These are phyloP conservation scores for Sordariomycetes sp. DNA, from an alignment of 2,329 filamentous ascomycete genomes.

Conservation along the genomic window DNA sequence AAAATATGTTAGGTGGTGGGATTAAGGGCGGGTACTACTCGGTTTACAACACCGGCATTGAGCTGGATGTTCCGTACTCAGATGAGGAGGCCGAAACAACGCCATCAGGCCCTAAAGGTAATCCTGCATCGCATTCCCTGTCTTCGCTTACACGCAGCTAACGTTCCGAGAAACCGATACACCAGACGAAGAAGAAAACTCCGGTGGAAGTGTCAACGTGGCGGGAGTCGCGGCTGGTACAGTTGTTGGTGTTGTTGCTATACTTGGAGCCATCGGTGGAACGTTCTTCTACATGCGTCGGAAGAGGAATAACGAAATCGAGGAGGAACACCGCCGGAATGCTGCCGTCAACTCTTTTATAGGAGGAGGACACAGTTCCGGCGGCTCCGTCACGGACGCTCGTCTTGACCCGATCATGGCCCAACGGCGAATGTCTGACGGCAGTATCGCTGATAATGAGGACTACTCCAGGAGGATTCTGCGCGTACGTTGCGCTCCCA, in stretches of 20 bases:
- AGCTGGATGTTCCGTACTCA: slow-evolving; percentile 25
- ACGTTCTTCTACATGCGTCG: slow-evolving; percentile 66
- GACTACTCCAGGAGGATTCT: slow-evolving; percentile 95
- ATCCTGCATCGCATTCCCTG: neutral
- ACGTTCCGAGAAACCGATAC: neutral
- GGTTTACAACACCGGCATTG: slow-evolving; percentile 39
- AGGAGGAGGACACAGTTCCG: slow-evolving; percentile 50
- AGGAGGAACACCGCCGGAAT: slow-evolving; percentile 77
- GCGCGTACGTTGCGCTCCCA: slow-evolving; percentile 52
- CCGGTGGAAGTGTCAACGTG: slow-evolving; percentile 38
- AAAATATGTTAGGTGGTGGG: slow-evolving; percentile 19
- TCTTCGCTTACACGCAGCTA: neutral
- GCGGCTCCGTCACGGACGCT: slow-evolving; percentile 67
- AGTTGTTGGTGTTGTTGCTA: slow-evolving; percentile 68
- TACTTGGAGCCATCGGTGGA: slow-evolving; percentile 56
- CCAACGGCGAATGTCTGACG: slow-evolving; percentile 77
- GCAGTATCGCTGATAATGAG: slow-evolving; percentile 93
- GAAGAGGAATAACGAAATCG: slow-evolving; percentile 64
- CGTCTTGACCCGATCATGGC: slow-evolving; percentile 81
- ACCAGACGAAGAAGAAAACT: slow-evolving; percentile 28
- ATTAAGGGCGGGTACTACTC: slow-evolving; percentile 22
- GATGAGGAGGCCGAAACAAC: slow-evolving; percentile 14
- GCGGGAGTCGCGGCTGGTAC: slow-evolving; percentile 80
- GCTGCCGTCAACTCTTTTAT: slow-evolving; percentile 71
- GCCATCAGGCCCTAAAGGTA: slow-evolving; percentile 7